Base-by-base conservation (phyloP, 768 basidiomycete genomes). In the Filobasidium wieringae region DNA sequence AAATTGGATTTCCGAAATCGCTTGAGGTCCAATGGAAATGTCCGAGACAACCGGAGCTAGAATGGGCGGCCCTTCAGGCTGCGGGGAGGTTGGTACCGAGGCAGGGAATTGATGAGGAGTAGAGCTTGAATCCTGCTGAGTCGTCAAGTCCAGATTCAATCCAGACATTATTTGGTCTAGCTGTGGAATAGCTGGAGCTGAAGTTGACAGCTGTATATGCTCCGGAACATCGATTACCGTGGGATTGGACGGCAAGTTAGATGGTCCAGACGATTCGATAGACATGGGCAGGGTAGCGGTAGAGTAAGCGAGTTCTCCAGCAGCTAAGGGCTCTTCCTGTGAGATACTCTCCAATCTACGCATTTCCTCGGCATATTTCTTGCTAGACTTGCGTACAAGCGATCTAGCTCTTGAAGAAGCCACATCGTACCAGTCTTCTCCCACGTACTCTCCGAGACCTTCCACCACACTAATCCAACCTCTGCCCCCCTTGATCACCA, bases 401-500 rank as follows among this genome's bases (percentile, higher is more conserved):
- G 43, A 47, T 22, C 43, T 47, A 19, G 43, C 43, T 27, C 43
- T 47, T 7, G 43, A 47, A 2, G 43, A 19, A 4, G 43, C 43
- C 2, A 47, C 43, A 27, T 47, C 43, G n/a, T 47, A 47, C 43
- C 43, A 47, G 43, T 24, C 43, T 27, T 68, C 67, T 24, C 61
- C 55, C 27, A 72, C 68, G 34, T 72, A 69, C 55, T 72, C 71
- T 7, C 68, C 69, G 49, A 73, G 54, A 0, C 68, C 72, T 50
- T 71, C 63, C 50, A 73, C 72, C 33, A 73, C 67, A 11, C 69
- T 66, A 59, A 73, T 60, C 72, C 72, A 73, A 19, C 70, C 70
- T 55, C 72, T 36, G 1, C 72, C 72, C 22, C 63, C 56, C 32
- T 58, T 53, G 29, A 73, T 68, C 33, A 68, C 65, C 27, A 73